phyloP scores from a whole-genome alignment of 1,284 basidiomycete genomes.

The Moesziomyces aphidis region DNA sequence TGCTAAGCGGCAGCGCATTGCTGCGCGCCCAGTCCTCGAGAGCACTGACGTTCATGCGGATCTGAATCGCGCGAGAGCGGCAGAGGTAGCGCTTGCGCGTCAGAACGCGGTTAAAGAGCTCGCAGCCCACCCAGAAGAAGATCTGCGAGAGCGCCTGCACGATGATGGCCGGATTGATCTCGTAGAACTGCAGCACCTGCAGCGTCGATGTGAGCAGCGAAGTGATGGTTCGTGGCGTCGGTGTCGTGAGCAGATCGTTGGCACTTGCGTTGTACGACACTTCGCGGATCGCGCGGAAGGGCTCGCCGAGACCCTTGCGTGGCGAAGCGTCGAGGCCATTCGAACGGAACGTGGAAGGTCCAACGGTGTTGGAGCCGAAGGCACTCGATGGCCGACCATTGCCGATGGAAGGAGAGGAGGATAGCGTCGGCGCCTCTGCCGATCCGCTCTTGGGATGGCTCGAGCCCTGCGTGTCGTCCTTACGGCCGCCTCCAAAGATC shows the following conservation, averaged over 20 bases:
- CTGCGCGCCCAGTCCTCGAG: constrained; percentile 92
- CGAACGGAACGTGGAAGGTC: constrained; percentile 22
- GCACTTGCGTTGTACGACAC: constrained; percentile 46
- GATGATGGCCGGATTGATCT: constrained; percentile 89
- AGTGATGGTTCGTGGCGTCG: constrained; percentile 76
- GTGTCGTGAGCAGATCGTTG: constrained; percentile 42
- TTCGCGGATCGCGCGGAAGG: constrained; percentile 37
- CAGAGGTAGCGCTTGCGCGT: constrained; percentile 96
- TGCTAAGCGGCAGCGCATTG: constrained; percentile 82
- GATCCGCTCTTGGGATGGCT: constrained; percentile 1
- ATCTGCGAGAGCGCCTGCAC: constrained; percentile 95
- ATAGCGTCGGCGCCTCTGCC: constrained; percentile 6
- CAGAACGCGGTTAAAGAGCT: constrained; percentile 94
- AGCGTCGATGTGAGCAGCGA: constrained; percentile 89
- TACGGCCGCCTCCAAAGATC: constrained; percentile 41
- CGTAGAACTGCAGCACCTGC: constrained; percentile 84
- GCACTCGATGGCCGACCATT: constrained; percentile 23
- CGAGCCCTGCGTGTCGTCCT: constrained; percentile 3
- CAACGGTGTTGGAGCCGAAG: constrained; percentile 22
- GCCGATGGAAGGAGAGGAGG: constrained; percentile 32
- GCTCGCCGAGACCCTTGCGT: constrained; percentile 20
- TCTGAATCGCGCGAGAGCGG: constrained; percentile 87
- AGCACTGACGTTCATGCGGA: constrained; percentile 84
- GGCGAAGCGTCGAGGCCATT: constrained; percentile 19
- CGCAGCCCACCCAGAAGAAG: constrained; percentile 85